Evolutionary conservation across 805 yeast genomes (phyloP).

Genomic region (Candida dajiaensis): DNA sequence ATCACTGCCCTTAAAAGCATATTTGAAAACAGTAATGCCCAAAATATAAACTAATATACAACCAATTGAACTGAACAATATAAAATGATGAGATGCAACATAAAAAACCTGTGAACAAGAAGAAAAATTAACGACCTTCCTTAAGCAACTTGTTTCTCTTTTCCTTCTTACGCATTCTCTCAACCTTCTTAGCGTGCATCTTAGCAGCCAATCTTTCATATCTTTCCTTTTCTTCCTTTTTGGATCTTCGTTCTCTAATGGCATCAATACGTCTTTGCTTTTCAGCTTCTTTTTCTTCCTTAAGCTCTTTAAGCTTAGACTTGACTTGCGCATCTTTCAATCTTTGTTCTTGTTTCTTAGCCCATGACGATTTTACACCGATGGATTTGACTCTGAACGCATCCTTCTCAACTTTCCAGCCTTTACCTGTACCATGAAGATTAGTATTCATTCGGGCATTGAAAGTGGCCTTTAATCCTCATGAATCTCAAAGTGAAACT

Average conservation of each 20-base stretch:
- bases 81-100: neutral
- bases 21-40: neutral
- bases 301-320: slow-evolving; percentile 62
- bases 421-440: slow-evolving; percentile 41
- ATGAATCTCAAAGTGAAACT: neutral
- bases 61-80: neutral
- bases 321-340: slow-evolving; percentile 61
- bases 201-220: slow-evolving; percentile 74
- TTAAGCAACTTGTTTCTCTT: slow-evolving; percentile 91
- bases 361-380: slow-evolving; percentile 62
- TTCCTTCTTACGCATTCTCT: slow-evolving; percentile 82
- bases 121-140: slow-evolving; percentile 54
- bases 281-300: slow-evolving; percentile 68
- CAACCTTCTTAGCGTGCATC: slow-evolving; percentile 90
- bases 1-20: neutral
- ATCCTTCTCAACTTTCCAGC: slow-evolving; percentile 64
- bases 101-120: neutral
- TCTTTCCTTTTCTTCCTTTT: slow-evolving; percentile 82
- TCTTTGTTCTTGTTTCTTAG: slow-evolving; percentile 58
- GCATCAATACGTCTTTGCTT: slow-evolving; percentile 48
- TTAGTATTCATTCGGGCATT: neutral
- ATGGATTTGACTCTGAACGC: slow-evolving; percentile 59
- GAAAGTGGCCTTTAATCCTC: neutral
- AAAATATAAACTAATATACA: neutral
- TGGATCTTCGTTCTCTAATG: slow-evolving; percentile 67